Evolutionary conservation across 345 rosid species (phyloP), one percentile per base, ranked within the genome.

Genomic region (Camelina neglecta): DNA sequence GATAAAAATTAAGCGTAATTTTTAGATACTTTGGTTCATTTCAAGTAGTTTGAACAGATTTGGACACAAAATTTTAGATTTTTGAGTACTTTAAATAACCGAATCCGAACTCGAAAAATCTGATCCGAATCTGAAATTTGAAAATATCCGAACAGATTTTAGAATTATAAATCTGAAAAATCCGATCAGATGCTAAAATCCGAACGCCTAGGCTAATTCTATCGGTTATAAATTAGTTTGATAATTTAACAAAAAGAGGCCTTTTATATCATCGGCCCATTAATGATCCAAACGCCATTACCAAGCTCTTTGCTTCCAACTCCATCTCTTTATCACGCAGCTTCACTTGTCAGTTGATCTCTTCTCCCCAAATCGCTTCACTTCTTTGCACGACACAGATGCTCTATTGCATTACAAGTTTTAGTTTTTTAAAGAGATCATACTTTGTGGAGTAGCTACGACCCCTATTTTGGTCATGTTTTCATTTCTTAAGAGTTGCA

Each of bases 181-280:
- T 18, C 18, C 0, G 18, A 18, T 18, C 18, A 18, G 18, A 18
- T 18, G 18, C 18, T 0, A 18, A 18, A 18, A 18, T 18, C 18
- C 18, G 18, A 18, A 18, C 18, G 18, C 0, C 18, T 18, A 18
- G 18, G 18, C 18, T 18, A 18, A 18, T 18, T 18, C 18, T 18
- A 18, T 18, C 0, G 18, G 5, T 24, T 24, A 24, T 24, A 24
- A 31, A 31, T 0, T 4, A 11, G 9, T 60, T 36, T 21, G 35
- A 29, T 6, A 58, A n/a, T 9, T 7, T 4, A 58, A 38, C 12
- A 3, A n/a, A 63, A 59, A 0, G 3, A 44, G 53, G 73, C 54
- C 73, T 41, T 26, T 36, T 15, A 23, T 10, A 23, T 60, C 2
- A 8, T 45, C 49, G 26, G 77, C 77, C 77, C 71, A 74, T 74